Base-by-base conservation (phyloP, 345 rosid species). In the Gossypioides kirkii region DNA sequence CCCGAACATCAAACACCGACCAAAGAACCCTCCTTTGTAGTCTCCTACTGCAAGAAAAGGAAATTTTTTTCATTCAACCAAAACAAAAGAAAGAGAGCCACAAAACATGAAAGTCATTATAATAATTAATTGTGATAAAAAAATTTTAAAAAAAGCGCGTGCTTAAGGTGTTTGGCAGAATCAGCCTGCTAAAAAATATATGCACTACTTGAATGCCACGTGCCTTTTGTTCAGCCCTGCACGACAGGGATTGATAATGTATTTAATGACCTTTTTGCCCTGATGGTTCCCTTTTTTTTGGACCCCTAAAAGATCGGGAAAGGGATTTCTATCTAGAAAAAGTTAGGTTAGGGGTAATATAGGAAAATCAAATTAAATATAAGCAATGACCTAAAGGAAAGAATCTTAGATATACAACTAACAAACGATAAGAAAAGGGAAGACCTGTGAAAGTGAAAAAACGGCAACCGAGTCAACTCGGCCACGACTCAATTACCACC, bases 1-100 rank as follows among this genome's bases (percentile, higher is more conserved):
- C 72, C 77, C 77, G 72, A 74, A 6, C 12, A 16, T 17, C 42
- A 13, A 28, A 55, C 45, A 61, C 70, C 70, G 70, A 58, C 70
- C 61, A 62, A 54, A 16, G 61, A 49, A 62, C 61, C 70, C 62
- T 62, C 70, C 61, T 62, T 73, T 38, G 59, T 14, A 0, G 26
- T 49, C 14, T 25, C 5, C n/a, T 6, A 43, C 72, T 50, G 72
- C 42, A 68, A 49, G 25, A 68, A 55, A 55, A 55, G 50, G 17
- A 49, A 16, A 3, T 9, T 17, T 32, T 32, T 32, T 32, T 26
- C 9, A 17, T 32, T 69, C 72, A 69, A 69, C 45, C 38, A 32
- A 32, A 32, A n/a, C n/a, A 32, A 32, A 1, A 28, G n/a, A 69
- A 49, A 69, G 55, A 50, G 8, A 32, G 45, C 60, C 60, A 28